A percentile compares a stretch with the other conserved stretches of the same genome.
These are phyloP conservation scores for Gentiana dahurica DNA, from an alignment of 257 asterid genomes.

Conservation along the genomic window DNA sequence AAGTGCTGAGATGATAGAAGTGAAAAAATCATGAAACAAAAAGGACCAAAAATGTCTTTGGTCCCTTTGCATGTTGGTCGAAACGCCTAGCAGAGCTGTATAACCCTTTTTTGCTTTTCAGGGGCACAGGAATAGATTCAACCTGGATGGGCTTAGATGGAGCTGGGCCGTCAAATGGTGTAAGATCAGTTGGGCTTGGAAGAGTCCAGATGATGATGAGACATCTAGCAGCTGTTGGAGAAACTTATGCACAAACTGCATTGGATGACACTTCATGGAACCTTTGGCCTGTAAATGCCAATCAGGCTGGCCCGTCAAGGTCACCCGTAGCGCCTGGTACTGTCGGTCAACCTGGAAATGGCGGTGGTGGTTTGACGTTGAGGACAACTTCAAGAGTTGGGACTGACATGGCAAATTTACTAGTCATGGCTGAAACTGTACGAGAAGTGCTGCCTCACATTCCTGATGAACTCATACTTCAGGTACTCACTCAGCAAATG, in stretches of 20 bases:
- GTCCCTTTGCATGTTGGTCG: too few relatives aligned
- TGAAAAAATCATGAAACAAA: too few relatives aligned
- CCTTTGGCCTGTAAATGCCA: conserved; percentile 51
- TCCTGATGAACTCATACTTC: conserved; percentile 61
- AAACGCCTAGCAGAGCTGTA: too few relatives aligned
- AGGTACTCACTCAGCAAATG: conserved; percentile 25
- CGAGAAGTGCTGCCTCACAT: conserved; percentile 78
- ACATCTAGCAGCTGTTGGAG: conserved; percentile 88
- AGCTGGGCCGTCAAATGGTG: conserved; percentile 53
- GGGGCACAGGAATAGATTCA: conserved; percentile 51
- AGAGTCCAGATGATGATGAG: conserved; percentile 90
- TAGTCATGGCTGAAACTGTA: conserved; percentile 70
- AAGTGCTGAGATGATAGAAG: too few relatives aligned
- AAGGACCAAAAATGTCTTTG: too few relatives aligned
- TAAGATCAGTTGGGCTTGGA: conserved; percentile 40
- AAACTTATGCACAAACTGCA: conserved; percentile 66
- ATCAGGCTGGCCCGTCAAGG: conserved; percentile 66
- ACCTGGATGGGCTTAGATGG: conserved; percentile 68
- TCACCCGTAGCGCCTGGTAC: conserved; percentile 33
- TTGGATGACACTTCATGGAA: conserved; percentile 70
- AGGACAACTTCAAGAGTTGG: conserved; percentile 31
- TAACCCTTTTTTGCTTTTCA: conserved; percentile 10
- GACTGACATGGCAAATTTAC: conserved; percentile 41
- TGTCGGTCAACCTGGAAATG: conserved; percentile 23
- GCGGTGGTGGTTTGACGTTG: conserved; percentile 36